phyloP scores from a whole-genome alignment of 192 early-diverging fungal species.

The Chytriomyces confervae region DNA sequence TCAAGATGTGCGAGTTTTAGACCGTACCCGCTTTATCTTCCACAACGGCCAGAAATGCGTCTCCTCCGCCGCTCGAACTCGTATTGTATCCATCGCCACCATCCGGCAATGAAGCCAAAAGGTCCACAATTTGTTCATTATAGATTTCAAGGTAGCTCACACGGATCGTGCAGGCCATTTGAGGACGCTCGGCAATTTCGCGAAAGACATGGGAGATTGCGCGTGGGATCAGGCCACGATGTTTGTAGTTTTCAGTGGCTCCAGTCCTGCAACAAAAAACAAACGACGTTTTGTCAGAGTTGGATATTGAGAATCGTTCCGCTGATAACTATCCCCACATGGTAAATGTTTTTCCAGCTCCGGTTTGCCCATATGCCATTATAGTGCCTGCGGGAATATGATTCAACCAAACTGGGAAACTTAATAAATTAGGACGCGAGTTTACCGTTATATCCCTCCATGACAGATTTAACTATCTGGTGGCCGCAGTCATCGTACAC shows the following conservation, averaged over 20 bases:
- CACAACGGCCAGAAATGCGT: slow-evolving; percentile 48
- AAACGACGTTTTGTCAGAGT: background rate
- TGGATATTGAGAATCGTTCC: background rate
- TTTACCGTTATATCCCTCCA: slow-evolving; percentile 68
- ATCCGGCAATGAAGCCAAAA: slow-evolving; percentile 48
- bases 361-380: slow-evolving; percentile 66
- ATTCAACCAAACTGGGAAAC: background rate
- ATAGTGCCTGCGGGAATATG: slow-evolving; percentile 46
- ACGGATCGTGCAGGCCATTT: slow-evolving; percentile 59
- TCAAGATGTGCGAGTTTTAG: background rate
- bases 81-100: slow-evolving; percentile 5
- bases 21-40: slow-evolving; percentile 61
- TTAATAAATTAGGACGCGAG: background rate
- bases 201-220: slow-evolving; percentile 62
- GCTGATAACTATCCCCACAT: slow-evolving; percentile 42
- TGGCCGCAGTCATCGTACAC: slow-evolving; percentile 66
- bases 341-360: slow-evolving; percentile 69
- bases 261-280: slow-evolving; percentile 54
- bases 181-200: slow-evolving; percentile 58
- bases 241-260: slow-evolving; percentile 70
- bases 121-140: slow-evolving; percentile 65
- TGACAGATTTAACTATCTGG: slow-evolving; percentile 56
- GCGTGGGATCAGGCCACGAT: slow-evolving; percentile 65
- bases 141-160: slow-evolving; percentile 67
- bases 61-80: slow-evolving; percentile 9